Conservation (phyloP, 2,329 filamentous ascomycete species). For the Teratosphaeria epicoccoides region DNA sequence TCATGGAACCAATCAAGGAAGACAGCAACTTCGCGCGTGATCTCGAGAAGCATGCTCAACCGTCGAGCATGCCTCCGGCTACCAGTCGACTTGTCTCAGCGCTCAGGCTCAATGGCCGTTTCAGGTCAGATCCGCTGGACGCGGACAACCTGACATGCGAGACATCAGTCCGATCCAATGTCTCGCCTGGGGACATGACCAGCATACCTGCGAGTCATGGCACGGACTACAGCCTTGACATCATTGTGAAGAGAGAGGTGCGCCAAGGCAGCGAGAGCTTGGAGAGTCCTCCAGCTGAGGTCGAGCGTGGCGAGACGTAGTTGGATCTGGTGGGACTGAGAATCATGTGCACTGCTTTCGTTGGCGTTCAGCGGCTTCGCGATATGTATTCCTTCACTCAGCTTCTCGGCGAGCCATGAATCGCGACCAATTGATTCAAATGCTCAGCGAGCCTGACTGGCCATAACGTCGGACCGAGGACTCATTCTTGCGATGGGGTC, state of each 20-base stretch:
- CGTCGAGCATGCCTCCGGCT: slow-evolving; percentile 1
- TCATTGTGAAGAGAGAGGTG: slow-evolving; percentile 19
- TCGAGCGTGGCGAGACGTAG: background rate
- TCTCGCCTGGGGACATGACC: slow-evolving; percentile 4
- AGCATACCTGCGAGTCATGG: background rate
- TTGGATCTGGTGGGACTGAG: background rate
- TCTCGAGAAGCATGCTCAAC: background rate
- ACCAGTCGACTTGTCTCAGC: background rate
- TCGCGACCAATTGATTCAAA: no score
- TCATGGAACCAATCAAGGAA: slow-evolving; percentile 15
- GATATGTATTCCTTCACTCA: no score
- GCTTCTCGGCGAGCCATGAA: no score
- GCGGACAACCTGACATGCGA: background rate
- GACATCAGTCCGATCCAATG: slow-evolving; percentile 5
- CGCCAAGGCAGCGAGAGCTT: slow-evolving; percentile 18
- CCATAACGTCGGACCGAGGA: no score
- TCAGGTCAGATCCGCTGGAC: background rate
- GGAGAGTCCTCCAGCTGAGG: slow-evolving; percentile 4
- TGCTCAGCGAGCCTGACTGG: no score
- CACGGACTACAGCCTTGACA: slow-evolving; percentile 7
- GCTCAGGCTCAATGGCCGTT: background rate
- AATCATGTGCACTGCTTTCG: background rate
- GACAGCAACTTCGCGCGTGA: background rate
- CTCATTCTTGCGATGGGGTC: no score
- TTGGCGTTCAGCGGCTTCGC: background rate